A percentile compares a stretch with the other conserved stretches of the same genome.
Conservation (phyloP, 2,329 filamentous ascomycete genomes). For the Pyrenochaeta sp. region DNA sequence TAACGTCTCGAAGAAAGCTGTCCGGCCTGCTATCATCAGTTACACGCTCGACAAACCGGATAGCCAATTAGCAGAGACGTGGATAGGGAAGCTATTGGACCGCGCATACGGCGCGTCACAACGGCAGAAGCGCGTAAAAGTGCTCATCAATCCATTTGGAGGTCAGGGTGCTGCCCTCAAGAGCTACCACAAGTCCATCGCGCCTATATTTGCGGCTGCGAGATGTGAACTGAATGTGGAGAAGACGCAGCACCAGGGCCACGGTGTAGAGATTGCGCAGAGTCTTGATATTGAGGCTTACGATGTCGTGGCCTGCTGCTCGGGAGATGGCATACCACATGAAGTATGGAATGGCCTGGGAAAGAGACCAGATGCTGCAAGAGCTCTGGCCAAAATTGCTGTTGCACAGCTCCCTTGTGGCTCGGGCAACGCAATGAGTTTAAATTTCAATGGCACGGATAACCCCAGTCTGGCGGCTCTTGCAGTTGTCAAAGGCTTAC, state of each 20-base stretch:
- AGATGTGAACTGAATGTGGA: conserved; percentile 78
- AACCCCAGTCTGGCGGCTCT: conserved; percentile 79
- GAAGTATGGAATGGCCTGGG: conserved; percentile 95
- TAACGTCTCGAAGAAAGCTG: conserved; percentile 61
- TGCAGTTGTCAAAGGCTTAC: conserved; percentile 84
- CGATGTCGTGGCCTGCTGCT: conserved; percentile 88
- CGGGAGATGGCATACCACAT: conserved; percentile 89
- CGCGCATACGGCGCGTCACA: conserved; percentile 75
- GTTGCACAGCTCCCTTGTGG: conserved; percentile 91
- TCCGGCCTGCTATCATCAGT: conserved; percentile 68
- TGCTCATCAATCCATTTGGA: conserved; percentile 90
- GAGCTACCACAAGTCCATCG: conserved; percentile 77
- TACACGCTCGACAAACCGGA: conserved; percentile 67
- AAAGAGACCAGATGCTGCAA: conserved; percentile 75
- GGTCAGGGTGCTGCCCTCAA: conserved; percentile 80
- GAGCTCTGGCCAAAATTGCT: conserved; percentile 78
- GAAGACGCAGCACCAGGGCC: conserved; percentile 74
- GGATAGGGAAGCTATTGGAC: conserved; percentile 71
- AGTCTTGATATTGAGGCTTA: conserved; percentile 79
- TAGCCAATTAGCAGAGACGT: conserved; percentile 62
- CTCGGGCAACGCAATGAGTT: conserved; percentile 91
- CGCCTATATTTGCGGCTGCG: conserved; percentile 84
- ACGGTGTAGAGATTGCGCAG: conserved; percentile 80
- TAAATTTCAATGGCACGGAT: conserved; percentile 85
- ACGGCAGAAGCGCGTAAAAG: conserved; percentile 79